Conservation (phyloP, 140 eudicot genomes). For the Oenanthe javanica region DNA sequence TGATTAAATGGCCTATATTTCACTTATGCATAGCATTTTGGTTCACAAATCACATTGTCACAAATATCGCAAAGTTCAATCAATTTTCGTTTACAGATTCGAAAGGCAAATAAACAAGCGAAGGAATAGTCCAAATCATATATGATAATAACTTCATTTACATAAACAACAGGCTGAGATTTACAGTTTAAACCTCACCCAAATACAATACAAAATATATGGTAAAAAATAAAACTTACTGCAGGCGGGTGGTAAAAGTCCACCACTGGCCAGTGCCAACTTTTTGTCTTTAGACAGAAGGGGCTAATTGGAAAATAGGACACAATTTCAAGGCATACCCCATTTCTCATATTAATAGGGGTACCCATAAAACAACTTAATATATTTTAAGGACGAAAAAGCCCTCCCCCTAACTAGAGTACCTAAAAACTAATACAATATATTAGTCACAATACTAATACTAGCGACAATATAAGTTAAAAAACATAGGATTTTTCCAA, state of each 20-base stretch:
- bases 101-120: neutral
- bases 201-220: neutral
- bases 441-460: constrained; percentile 11
- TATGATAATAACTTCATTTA: neutral
- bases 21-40: neutral
- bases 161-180: neutral
- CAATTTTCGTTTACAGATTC: neutral
- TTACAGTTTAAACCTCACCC: constrained; percentile 1
- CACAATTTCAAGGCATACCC: constrained; percentile 22
- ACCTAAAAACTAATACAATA: neutral
- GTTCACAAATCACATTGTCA: neutral
- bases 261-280: constrained; percentile 23
- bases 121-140: neutral
- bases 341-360: constrained; percentile 1
- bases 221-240: constrained; percentile 16
- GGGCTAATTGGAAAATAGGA: constrained; percentile 6
- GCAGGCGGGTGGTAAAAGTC: constrained; percentile 29
- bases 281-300: constrained; percentile 11
- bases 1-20: neutral
- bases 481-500: neutral
- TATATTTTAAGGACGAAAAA: neutral
- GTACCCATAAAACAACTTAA: constrained; percentile 1
- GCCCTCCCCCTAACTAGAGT: constrained; percentile 2
- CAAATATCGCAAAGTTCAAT: neutral
- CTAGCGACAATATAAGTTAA: constrained; percentile 11